These are phyloP conservation scores for Clonostachys solani DNA, from an alignment of 2,329 filamentous ascomycete genomes.

Conservation along the genomic window DNA sequence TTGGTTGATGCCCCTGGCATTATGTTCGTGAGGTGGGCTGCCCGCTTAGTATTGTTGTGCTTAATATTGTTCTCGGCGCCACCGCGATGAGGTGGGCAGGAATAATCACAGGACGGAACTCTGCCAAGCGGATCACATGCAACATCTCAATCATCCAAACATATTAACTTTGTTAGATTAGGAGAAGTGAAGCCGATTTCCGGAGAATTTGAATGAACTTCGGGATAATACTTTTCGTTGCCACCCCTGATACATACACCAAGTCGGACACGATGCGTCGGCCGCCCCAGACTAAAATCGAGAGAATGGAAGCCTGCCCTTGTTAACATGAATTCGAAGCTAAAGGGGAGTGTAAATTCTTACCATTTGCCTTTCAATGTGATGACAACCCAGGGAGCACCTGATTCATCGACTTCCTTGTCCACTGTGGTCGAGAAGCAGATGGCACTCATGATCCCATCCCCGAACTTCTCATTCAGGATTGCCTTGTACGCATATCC, in stretches of 20 bases:
- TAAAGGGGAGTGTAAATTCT: too few relatives aligned
- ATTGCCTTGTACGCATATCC: constrained; percentile 95
- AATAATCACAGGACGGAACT: too few relatives aligned
- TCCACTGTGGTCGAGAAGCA: constrained; percentile 87
- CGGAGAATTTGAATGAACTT: neutral
- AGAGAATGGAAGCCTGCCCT: constrained; percentile 21
- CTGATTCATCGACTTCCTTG: constrained; percentile 85
- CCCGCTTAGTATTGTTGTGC: too few relatives aligned
- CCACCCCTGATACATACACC: neutral
- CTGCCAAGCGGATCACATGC: too few relatives aligned
- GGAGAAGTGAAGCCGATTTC: neutral
- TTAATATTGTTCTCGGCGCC: too few relatives aligned
- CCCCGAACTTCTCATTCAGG: constrained; percentile 90
- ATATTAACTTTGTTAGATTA: neutral
- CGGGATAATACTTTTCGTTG: neutral
- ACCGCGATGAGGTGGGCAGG: too few relatives aligned
- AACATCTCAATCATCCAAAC: neutral
- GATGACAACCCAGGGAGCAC: constrained; percentile 79
- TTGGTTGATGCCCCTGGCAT: too few relatives aligned
- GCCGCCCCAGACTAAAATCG: constrained; percentile 14
- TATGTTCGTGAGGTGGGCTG: too few relatives aligned
- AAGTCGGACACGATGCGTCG: neutral
- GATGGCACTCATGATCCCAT: constrained; percentile 97
- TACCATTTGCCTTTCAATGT: constrained; percentile 81
- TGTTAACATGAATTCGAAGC: too few relatives aligned